Evolutionary conservation across 1,284 basidiomycete genomes (phyloP), one percentile per base, ranked within the genome.

Genomic region (Trametes pubescens): DNA sequence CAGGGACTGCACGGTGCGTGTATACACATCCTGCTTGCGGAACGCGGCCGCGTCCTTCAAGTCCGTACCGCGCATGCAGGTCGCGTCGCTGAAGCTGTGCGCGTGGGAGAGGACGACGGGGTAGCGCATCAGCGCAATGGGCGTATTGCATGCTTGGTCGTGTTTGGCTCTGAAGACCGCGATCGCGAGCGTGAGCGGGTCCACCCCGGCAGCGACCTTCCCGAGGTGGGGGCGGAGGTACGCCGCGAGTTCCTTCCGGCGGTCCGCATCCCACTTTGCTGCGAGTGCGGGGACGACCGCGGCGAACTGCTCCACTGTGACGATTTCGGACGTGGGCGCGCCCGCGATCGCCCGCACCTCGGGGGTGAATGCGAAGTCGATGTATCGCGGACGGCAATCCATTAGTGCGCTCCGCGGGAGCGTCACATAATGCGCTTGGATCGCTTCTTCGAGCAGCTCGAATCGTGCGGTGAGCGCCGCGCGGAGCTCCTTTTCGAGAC

Each of bases 131-230:
- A 11, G 7, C 35, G 16, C 14, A 2, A n/a, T n/a, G 18, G 14
- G 4, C 40, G 2, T n/a, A 16, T n/a, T n/a, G 40, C 18, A 11
- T 7, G 21, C 1, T 22, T 14, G 7, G 21, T 29, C 51, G 7
- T 11, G 13, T 9, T 7, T 21, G 46, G n/a, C 29, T 10, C 13
- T 24, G 53, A 62, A 56, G 14, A 59, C 35, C 8, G 57, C 51
- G 26, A 59, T 38, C n/a, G 64, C 64, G 22, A 65, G 61, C 7
- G 29, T 18, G 18, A 65, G 57, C 9, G 44, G 38, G n/a, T 65
- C 64, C 16, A 47, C 40, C 14, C 18, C 34, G 6, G 18, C 16
- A 2, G 54, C 8, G 43, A 52, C 24, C 4, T 40, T 10, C 9
- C 9, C 24, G 9, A 52, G 9, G 24, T 10, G 24, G 8, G 47